Base-by-base conservation (phyloP, 2,329 filamentous ascomycete genomes). In the Fusarium abutilonis region DNA sequence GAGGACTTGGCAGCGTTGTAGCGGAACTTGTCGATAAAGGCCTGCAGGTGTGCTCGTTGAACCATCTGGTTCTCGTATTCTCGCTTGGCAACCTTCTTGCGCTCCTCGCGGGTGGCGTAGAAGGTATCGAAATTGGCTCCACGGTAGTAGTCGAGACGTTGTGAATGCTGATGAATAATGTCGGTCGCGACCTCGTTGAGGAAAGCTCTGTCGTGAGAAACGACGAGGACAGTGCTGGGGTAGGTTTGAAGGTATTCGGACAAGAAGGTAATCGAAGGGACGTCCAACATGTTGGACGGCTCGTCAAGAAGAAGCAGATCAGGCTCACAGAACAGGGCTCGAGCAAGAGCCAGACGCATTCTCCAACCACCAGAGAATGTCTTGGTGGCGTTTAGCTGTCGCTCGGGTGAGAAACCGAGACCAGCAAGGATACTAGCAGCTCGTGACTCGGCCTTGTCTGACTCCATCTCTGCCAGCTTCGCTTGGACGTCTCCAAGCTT, bases 261-360 rank as follows among this genome's bases (percentile, higher is more conserved):
- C 75, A 99, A 85, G 86, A 98, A 99, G 53, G 95, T 96, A 74
- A 99, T 98, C 21, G 95, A 98, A n/a, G 95, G 95, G 55, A 99
- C 95, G 79, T 98, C 95, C 92, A 99, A 93, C 94, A 98, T 98
- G 88, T 98, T 98, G 52, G 94, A 98, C 80, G 95, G 95, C 87
- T 99, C 95, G 82, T 99, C 95, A 69, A 99, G 92, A 75, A 99
- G 85, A 57, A 99, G 80, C 48, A 99, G 82, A 78, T 99, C 95
- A 39, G 95, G 95, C 76, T 99, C 95, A 80, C 95, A 99, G 82
- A 99, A 99, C 32, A 99, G 86, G 13, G 95, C 95, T 84, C 95
- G 85, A 11, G 95, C 95, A 62, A 99, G 84, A 13, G 95, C 95
- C 72, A 99, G 81, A 82, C 95, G 90, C 95, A 99, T 99, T 78